Evolutionary conservation across 768 basidiomycete genomes (phyloP).

Genomic region (Mycena filopes): DNA sequence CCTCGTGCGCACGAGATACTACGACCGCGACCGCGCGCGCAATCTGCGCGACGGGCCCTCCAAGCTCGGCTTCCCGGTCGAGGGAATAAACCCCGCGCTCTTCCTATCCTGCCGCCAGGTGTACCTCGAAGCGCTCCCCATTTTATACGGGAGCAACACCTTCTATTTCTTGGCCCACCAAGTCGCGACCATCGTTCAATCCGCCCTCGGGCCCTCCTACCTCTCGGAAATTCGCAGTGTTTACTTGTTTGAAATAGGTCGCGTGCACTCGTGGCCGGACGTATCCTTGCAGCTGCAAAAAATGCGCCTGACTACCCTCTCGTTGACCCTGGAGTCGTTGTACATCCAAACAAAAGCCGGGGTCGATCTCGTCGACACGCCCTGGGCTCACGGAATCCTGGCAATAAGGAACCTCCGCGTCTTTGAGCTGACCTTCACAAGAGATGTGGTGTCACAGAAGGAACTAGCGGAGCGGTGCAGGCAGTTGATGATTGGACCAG

Average conservation of each 20-base stretch:
- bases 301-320: slow-evolving; percentile 6
- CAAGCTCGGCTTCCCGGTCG: not conserved
- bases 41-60: not conserved
- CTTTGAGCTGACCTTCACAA: too few relatives aligned
- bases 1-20: not conserved
- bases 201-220: not conserved
- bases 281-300: not conserved
- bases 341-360: too few relatives aligned
- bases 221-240: slow-evolving; percentile 10
- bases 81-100: not conserved
- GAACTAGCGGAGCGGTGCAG: not conserved
- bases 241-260: not conserved
- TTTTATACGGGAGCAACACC: slow-evolving; percentile 12
- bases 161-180: not conserved
- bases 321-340: not conserved
- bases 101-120: slow-evolving; percentile 19
- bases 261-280: not conserved
- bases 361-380: too few relatives aligned
- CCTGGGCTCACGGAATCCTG: too few relatives aligned
- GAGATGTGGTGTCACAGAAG: too few relatives aligned
- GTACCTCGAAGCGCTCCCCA: slow-evolving; percentile 19
- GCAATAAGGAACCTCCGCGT: too few relatives aligned
- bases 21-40: not conserved
- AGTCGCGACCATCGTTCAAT: not conserved
- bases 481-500: not conserved